phyloP scores from a whole-genome alignment of 208 protist species.

The Acanthamoeba triangularis region DNA sequence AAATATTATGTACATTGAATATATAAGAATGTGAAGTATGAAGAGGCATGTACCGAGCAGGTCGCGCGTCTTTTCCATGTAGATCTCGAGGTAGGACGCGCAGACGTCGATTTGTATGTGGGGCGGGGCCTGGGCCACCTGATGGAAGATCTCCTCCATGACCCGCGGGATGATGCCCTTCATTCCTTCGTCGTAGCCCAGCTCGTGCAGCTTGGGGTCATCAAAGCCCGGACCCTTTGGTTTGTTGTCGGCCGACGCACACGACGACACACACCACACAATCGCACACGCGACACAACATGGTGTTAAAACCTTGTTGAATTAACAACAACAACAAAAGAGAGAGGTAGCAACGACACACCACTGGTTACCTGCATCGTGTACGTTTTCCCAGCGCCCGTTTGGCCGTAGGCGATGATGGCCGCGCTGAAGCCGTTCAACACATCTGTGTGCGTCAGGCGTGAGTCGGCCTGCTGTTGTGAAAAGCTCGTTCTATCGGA shows the following conservation, averaged over 20 bases:
- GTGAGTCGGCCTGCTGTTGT: neutral
- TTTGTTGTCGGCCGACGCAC: too few relatives aligned
- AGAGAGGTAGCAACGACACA: neutral
- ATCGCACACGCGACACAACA: neutral
- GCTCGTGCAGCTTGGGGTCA: constrained; percentile 12
- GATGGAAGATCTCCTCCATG: constrained; percentile 46
- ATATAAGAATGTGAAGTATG: neutral
- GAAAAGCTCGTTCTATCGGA: neutral
- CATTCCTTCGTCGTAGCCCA: constrained; percentile 36
- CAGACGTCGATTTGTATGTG: constrained; percentile 12
- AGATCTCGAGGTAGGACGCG: constrained; percentile 73
- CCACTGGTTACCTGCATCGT: constrained; percentile 28
- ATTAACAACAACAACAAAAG: neutral
- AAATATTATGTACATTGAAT: neutral
- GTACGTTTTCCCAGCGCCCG: constrained; percentile 77
- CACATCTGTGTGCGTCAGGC: neutral
- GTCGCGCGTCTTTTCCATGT: constrained; percentile 73
- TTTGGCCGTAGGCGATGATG: constrained; percentile 80
- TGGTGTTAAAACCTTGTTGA: neutral
- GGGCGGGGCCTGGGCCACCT: neutral
- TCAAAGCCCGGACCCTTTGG: neutral
- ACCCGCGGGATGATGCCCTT: constrained; percentile 66
- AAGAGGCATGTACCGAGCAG: constrained; percentile 33
- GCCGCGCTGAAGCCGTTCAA: constrained; percentile 68
- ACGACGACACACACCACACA: neutral